Percentiles rank a stretch among this genome's conserved stretches.
These are phyloP conservation scores for Zea luxurians DNA, from an alignment of 176 grass and related monocot genomes.

Conservation along the genomic window DNA sequence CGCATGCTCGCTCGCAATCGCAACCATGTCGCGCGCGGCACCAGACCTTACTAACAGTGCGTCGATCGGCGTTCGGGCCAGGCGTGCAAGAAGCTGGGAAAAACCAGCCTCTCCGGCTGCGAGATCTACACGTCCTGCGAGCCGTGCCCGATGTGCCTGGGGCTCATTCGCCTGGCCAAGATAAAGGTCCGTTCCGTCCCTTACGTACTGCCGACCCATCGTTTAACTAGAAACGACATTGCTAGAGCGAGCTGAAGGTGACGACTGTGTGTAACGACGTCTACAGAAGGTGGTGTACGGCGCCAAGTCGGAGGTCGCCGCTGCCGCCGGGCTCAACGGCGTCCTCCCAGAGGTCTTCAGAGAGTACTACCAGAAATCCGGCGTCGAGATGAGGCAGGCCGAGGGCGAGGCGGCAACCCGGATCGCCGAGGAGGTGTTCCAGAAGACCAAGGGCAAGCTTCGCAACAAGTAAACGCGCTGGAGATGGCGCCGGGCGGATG, in stretches of 20 bases:
- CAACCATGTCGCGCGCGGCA: background rate
- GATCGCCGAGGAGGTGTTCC: conserved; percentile 14
- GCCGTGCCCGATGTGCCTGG: conserved; percentile 74
- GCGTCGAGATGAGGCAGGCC: background rate
- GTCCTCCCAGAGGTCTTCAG: background rate
- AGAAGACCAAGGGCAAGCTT: background rate
- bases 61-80: conserved; percentile 1
- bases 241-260: too few species aligned
- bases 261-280: too few species aligned
- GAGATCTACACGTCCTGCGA: conserved; percentile 76
- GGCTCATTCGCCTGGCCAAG: conserved; percentile 52
- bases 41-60: too few species aligned
- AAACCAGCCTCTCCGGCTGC: conserved; percentile 64
- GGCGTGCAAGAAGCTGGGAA: conserved; percentile 74
- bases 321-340: background rate
- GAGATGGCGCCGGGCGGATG: background rate
- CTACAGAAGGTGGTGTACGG: conserved; percentile 27
- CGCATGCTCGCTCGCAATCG: background rate
- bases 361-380: conserved; percentile 22
- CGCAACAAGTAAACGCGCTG: background rate
- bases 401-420: background rate
- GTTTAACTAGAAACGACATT: too few species aligned
- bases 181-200: conserved; percentile 50
- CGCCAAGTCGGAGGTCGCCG: conserved; percentile 4
- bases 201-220: too few species aligned